A percentile compares a stretch with the other conserved stretches of the same genome.
These are phyloP conservation scores for Acer negundo DNA, from an alignment of 345 rosid genomes.

Conservation along the genomic window DNA sequence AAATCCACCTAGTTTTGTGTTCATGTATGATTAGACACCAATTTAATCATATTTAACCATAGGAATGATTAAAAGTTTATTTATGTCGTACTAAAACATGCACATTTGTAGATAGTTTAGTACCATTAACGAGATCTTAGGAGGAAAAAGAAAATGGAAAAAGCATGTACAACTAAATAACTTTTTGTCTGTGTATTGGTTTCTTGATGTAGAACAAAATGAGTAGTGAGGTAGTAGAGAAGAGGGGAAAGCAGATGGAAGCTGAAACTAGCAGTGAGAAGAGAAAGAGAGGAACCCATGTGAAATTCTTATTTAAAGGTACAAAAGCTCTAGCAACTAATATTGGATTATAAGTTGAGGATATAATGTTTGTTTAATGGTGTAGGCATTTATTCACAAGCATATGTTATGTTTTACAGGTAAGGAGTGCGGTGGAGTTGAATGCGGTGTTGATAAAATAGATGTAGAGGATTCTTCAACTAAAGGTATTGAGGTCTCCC, in stretches of 20 bases:
- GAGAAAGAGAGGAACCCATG: slow-evolving; percentile 14
- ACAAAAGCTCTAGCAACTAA: background rate
- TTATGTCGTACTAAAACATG: too few relatives aligned
- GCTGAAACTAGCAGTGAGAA: background rate
- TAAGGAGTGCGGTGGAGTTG: background rate
- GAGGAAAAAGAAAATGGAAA: too few relatives aligned
- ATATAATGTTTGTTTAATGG: background rate
- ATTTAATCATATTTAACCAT: too few relatives aligned
- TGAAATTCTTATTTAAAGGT: background rate
- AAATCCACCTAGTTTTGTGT: too few relatives aligned
- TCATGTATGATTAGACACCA: too few relatives aligned
- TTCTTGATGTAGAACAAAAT: too few relatives aligned
- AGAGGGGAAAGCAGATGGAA: background rate
- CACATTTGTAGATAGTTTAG: too few relatives aligned
- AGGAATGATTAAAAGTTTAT: too few relatives aligned
- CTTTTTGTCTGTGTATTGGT: too few relatives aligned
- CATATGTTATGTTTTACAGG: background rate
- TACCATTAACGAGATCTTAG: too few relatives aligned
- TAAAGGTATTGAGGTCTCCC: background rate
- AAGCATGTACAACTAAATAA: too few relatives aligned
- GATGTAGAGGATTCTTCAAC: background rate
- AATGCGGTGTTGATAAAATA: background rate
- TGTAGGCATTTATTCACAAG: background rate
- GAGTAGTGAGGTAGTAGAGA: too few relatives aligned
- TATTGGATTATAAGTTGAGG: background rate